These are phyloP conservation scores for Panicum miliaceum DNA, from an alignment of 176 grass and related monocot species.

Conservation along the genomic window DNA sequence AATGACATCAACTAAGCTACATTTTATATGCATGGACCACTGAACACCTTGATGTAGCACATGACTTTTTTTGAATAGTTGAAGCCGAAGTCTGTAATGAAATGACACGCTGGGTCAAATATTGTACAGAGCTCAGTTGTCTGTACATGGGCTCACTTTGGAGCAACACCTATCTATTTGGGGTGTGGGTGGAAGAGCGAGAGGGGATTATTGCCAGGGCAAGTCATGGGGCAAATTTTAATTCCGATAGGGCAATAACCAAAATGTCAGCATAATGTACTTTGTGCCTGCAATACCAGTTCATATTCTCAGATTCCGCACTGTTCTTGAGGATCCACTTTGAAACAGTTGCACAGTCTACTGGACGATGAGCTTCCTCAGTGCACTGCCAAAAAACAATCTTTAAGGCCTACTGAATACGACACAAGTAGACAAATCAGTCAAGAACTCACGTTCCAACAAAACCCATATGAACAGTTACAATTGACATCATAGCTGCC, in stretches of 20 bases:
- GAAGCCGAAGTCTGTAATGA: background rate
- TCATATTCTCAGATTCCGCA: constrained; percentile 99
- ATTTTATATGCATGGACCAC: background rate
- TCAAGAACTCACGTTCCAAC: constrained; percentile 84
- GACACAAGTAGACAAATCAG: constrained; percentile 11
- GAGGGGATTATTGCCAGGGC: no score
- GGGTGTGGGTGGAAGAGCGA: background rate
- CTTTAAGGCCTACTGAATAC: constrained; percentile 20
- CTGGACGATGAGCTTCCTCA: constrained; percentile 98
- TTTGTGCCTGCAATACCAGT: constrained; percentile 68
- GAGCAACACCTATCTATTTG: background rate
- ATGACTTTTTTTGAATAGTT: background rate
- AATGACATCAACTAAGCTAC: background rate
- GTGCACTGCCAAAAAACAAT: constrained; percentile 70
- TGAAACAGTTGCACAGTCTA: constrained; percentile 93
- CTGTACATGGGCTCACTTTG: background rate
- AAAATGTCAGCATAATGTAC: background rate
- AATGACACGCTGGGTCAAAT: background rate
- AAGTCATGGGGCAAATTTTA: no score
- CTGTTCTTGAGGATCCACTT: constrained; percentile 99
- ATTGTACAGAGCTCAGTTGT: background rate
- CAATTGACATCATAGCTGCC: constrained; percentile 95
- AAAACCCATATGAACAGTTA: constrained; percentile 88
- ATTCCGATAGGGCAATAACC: background rate
- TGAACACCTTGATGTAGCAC: background rate